These are phyloP conservation scores for Pseudonitzschia pungens DNA, from an alignment of 108 stramenopile species.

Conservation along the genomic window DNA sequence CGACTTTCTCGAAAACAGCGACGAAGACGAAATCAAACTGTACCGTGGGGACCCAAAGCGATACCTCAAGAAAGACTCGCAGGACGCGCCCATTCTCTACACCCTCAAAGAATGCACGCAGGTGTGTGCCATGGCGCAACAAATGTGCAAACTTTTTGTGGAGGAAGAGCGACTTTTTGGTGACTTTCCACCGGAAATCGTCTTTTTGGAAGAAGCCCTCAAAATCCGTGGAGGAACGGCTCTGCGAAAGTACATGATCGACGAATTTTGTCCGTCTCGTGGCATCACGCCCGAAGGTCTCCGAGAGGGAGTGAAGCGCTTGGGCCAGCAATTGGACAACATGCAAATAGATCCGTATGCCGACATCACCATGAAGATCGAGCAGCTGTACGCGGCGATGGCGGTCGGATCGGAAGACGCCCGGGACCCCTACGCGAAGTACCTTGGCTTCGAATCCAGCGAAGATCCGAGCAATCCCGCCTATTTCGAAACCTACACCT, in stretches of 20 bases:
- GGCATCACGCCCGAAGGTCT: conserved; percentile 66
- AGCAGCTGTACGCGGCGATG: conserved; percentile 64
- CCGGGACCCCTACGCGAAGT: conserved; percentile 64
- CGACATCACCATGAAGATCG: conserved; percentile 68
- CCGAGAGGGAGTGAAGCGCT: conserved; percentile 72
- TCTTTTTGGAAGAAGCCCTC: conserved; percentile 70
- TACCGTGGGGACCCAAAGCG: conserved; percentile 75
- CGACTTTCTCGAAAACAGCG: conserved; percentile 53
- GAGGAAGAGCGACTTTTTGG: conserved; percentile 51
- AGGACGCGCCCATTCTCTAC: conserved; percentile 76
- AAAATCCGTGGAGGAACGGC: conserved; percentile 76
- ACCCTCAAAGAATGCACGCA: conserved; percentile 65
- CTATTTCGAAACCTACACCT: conserved; percentile 84
- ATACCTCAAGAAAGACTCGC: conserved; percentile 38
- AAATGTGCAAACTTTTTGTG: conserved; percentile 74
- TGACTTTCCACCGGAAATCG: conserved; percentile 72
- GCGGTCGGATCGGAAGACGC: conserved; percentile 76
- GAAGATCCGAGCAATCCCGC: conserved; percentile 58
- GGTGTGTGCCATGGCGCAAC: conserved; percentile 74
- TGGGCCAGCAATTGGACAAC: conserved; percentile 70
- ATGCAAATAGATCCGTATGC: conserved; percentile 88
- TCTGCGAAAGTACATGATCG: conserved; percentile 69
- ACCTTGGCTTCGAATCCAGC: conserved; percentile 30
- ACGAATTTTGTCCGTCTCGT: conserved; percentile 77
- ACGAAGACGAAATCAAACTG: conserved; percentile 47